A percentile compares a stretch with the other conserved stretches of the same genome.
phyloP scores from a whole-genome alignment of 257 asterid species.

The Solanum medicagineum region DNA sequence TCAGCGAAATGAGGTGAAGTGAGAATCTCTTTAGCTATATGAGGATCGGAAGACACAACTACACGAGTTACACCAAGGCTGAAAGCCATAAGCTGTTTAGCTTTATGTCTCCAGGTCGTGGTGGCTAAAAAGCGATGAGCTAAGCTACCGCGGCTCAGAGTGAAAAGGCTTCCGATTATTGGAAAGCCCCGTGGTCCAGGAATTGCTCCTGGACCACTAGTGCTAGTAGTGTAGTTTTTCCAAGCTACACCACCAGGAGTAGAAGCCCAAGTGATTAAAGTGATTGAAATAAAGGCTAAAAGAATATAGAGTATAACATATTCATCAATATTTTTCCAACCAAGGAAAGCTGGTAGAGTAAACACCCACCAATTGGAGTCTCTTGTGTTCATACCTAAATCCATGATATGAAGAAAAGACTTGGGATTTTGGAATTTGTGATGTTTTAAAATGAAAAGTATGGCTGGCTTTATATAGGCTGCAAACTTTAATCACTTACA shows the following conservation, averaged over 20 bases:
- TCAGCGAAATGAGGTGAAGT: slow-evolving; percentile 40
- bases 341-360: slow-evolving; percentile 27
- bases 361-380: slow-evolving; percentile 28
- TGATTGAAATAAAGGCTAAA: background rate
- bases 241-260: slow-evolving; percentile 41
- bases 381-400: background rate
- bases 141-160: slow-evolving; percentile 36
- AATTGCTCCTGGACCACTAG: slow-evolving; percentile 17
- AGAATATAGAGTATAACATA: background rate
- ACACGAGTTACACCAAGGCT: slow-evolving; percentile 42
- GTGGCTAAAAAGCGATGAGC: slow-evolving; percentile 43
- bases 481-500: background rate
- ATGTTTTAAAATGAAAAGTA: background rate
- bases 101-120: slow-evolving; percentile 23
- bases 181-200: slow-evolving; percentile 51
- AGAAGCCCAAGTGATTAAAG: slow-evolving; percentile 36
- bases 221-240: slow-evolving; percentile 21
- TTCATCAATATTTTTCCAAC: slow-evolving; percentile 5
- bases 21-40: slow-evolving; percentile 36
- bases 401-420: background rate
- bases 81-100: slow-evolving; percentile 37
- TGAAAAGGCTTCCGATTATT: slow-evolving; percentile 40
- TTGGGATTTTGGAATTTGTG: background rate
- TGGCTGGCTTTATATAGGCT: background rate
- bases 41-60: slow-evolving; percentile 32